Percentiles rank a stretch among this genome's conserved stretches.
These are phyloP conservation scores for Aspergillus pseudoviridinutans DNA, from an alignment of 2,329 filamentous ascomycete species.

Conservation along the genomic window DNA sequence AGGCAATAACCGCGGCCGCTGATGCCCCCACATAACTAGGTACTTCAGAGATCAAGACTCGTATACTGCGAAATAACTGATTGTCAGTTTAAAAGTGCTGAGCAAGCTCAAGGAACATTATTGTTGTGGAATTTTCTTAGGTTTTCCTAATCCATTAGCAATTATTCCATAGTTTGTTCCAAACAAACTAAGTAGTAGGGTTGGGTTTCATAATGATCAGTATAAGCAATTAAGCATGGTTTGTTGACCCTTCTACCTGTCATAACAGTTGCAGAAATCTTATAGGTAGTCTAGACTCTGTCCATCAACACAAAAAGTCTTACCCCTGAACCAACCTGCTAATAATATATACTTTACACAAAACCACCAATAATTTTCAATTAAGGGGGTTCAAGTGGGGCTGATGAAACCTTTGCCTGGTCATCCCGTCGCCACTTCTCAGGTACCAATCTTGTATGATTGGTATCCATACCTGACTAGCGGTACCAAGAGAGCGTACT, in stretches of 20 bases:
- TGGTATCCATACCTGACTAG: not conserved
- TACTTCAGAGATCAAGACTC: too few relatives aligned
- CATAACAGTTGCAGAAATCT: not conserved
- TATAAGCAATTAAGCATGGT: too few relatives aligned
- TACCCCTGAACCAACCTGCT: not conserved
- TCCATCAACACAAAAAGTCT: not conserved
- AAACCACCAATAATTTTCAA: not conserved
- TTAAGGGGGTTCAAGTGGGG: not conserved
- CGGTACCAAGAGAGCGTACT: not conserved
- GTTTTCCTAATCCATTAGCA: too few relatives aligned
- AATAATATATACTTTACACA: not conserved
- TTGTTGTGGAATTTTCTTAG: too few relatives aligned
- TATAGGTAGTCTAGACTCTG: not conserved
- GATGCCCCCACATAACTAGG: too few relatives aligned
- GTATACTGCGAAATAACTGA: too few relatives aligned
- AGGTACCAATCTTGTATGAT: not conserved
- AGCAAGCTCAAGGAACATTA: too few relatives aligned
- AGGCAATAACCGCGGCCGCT: too few relatives aligned
- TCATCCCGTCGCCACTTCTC: not conserved
- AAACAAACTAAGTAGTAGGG: not conserved
- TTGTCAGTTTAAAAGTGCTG: too few relatives aligned
- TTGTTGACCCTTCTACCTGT: too few relatives aligned
- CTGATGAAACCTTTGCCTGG: not conserved
- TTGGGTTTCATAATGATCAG: not conserved
- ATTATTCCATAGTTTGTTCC: too few relatives aligned